These are phyloP conservation scores for Raffaelea albimanens DNA, from an alignment of 2,329 filamentous ascomycete species.

Conservation along the genomic window DNA sequence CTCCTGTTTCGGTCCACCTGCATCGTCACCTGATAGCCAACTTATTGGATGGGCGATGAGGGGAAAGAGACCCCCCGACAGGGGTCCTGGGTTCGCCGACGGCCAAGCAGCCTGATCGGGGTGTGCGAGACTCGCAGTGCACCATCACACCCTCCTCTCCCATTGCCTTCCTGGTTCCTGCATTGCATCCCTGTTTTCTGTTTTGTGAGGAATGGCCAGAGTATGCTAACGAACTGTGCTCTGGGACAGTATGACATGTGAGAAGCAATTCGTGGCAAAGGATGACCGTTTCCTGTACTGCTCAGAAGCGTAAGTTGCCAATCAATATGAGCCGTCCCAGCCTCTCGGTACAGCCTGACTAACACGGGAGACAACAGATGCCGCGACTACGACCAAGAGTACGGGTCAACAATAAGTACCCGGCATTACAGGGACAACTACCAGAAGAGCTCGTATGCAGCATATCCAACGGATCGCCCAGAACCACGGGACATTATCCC, in stretches of 20 bases:
- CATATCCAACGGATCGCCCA: conserved; percentile 33
- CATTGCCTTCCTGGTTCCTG: not conserved
- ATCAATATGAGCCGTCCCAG: too few species aligned
- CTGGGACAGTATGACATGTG: conserved; percentile 50
- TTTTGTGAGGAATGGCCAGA: conserved; percentile 2
- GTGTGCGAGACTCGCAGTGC: not conserved
- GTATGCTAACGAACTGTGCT: conserved; percentile 7
- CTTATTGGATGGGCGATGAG: conserved; percentile 13
- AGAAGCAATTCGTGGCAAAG: conserved; percentile 54
- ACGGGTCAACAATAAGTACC: conserved; percentile 13
- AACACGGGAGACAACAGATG: conserved; percentile 32
- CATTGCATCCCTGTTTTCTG: conserved; percentile 15
- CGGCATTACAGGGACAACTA: conserved; percentile 10
- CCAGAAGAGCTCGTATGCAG: conserved; percentile 23
- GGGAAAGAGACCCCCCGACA: conserved; percentile 11
- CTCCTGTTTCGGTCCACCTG: conserved; percentile 17
- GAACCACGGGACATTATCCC: conserved; percentile 55
- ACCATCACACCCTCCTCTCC: too few species aligned
- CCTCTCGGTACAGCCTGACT: not conserved
- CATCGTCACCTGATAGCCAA: conserved; percentile 23
- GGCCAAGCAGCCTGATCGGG: not conserved
- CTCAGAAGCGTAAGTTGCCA: conserved; percentile 47
- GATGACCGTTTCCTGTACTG: conserved; percentile 52
- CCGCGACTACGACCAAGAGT: conserved; percentile 41
- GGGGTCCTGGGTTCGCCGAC: conserved; percentile 9